These are phyloP conservation scores for Ogataea hybrid DNA, from an alignment of 1,139 yeast species.

Conservation along the genomic window DNA sequence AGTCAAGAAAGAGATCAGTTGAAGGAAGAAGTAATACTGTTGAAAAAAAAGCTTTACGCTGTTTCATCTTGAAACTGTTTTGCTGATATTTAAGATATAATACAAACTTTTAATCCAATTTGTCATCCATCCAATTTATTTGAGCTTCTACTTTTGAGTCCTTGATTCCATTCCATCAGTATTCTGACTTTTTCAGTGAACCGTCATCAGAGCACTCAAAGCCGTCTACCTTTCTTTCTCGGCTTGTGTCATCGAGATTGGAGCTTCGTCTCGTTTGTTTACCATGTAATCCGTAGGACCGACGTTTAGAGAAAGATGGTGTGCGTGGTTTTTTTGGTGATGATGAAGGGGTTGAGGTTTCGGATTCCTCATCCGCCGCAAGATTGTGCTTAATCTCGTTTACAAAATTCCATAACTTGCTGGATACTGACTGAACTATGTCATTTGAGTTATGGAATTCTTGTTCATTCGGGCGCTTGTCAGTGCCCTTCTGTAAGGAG, in stretches of 20 bases:
- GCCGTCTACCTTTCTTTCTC: neutral
- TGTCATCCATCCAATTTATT: neutral
- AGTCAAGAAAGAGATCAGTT: too few species aligned
- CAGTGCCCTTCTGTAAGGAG: neutral
- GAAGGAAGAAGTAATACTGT: too few species aligned
- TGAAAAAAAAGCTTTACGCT: too few species aligned
- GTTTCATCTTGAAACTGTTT: neutral
- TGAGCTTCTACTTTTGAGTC: neutral
- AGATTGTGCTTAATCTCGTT: slow-evolving; percentile 32
- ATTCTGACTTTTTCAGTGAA: too few species aligned
- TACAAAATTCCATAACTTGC: slow-evolving; percentile 33
- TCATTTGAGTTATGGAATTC: slow-evolving; percentile 21
- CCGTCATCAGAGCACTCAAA: too few species aligned
- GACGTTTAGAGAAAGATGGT: slow-evolving; percentile 30
- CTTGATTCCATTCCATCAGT: too few species aligned
- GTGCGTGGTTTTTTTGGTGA: slow-evolving; percentile 23
- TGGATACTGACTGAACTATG: slow-evolving; percentile 31
- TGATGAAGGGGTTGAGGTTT: slow-evolving; percentile 9
- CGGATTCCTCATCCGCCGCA: slow-evolving; percentile 11
- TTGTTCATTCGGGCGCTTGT: neutral
- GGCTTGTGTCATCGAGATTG: neutral
- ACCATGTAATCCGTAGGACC: slow-evolving; percentile 27
- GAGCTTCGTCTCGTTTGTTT: slow-evolving; percentile 18
- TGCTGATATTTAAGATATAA: neutral
- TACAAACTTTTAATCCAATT: too few species aligned